Conservation (phyloP, 2,329 filamentous ascomycete genomes). For the Cladosporium phlei region DNA sequence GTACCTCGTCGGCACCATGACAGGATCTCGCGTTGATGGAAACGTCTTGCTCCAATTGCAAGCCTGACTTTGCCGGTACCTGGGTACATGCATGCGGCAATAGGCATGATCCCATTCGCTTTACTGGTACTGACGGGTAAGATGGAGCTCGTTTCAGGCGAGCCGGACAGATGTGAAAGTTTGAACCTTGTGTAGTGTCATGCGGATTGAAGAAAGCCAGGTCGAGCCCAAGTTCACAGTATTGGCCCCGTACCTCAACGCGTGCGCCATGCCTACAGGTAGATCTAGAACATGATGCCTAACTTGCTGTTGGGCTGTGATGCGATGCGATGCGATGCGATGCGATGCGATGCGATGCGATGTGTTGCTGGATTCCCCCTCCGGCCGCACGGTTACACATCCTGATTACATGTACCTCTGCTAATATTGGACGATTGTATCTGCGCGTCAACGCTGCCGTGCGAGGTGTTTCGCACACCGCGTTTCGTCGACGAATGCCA, state of each 20-base stretch:
- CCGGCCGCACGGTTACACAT: slow-evolving; percentile 8
- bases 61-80: neutral
- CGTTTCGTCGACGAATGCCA: neutral
- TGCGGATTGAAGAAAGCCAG: slow-evolving; percentile 10
- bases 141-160: slow-evolving; percentile 10
- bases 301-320: slow-evolving; percentile 7
- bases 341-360: slow-evolving; percentile 8
- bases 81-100: slow-evolving; percentile 10
- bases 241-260: slow-evolving; percentile 6
- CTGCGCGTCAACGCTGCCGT: slow-evolving; percentile 11
- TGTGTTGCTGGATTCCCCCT: no score
- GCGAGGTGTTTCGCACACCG: slow-evolving; percentile 12
- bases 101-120: slow-evolving; percentile 4
- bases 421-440: neutral
- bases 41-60: neutral
- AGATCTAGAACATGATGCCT: slow-evolving; percentile 1
- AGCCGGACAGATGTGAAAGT: slow-evolving; percentile 11
- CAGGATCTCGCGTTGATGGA: slow-evolving; percentile 7
- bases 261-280: slow-evolving; percentile 1
- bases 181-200: slow-evolving; percentile 13
- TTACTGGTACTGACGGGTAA: neutral
- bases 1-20: slow-evolving; percentile 12
- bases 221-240: slow-evolving; percentile 1
- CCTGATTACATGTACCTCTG: neutral
- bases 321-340: slow-evolving; percentile 2